These are phyloP conservation scores for Lyophyllum semitale DNA, from an alignment of 768 basidiomycete species.

Conservation along the genomic window DNA sequence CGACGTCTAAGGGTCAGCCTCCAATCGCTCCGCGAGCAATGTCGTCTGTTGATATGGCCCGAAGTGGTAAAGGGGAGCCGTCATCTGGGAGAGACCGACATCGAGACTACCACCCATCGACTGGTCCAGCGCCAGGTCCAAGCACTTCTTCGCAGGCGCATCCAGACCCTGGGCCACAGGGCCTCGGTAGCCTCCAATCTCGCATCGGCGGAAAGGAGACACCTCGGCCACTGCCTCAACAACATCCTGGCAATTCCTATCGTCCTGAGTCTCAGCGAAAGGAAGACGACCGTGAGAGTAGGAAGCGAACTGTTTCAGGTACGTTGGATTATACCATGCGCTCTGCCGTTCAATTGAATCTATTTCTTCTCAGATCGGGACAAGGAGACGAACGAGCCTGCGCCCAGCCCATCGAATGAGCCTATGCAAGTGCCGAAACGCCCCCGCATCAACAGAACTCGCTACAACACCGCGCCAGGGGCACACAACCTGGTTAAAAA, in stretches of 20 bases:
- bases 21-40: conserved; percentile 70
- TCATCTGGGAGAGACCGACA: conserved; percentile 44
- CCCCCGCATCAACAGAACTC: conserved; percentile 56
- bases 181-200: conserved; percentile 39
- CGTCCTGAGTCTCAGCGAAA: conserved; percentile 45
- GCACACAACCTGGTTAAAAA: conserved; percentile 54
- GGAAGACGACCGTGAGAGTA: conserved; percentile 67
- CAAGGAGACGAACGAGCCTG: conserved; percentile 46
- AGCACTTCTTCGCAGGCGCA: conserved; percentile 17
- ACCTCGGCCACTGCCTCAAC: conserved; percentile 32
- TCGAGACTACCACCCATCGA: conserved; percentile 47
- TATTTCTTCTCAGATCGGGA: conserved; percentile 55
- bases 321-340: conserved; percentile 21
- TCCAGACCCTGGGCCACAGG: conserved; percentile 23
- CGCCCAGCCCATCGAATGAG: conserved; percentile 36
- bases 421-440: conserved; percentile 55
- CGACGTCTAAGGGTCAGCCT: conserved; percentile 46
- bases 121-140: conserved; percentile 19
- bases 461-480: conserved; percentile 38
- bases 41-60: conserved; percentile 48
- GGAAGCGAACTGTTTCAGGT: conserved; percentile 76
- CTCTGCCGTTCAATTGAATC: conserved; percentile 6
- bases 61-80: conserved; percentile 42
- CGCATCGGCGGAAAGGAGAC: conserved; percentile 66
- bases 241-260: conserved; percentile 42